Conservation (phyloP, 768 basidiomycete genomes). For the Hericium rajendrae region DNA sequence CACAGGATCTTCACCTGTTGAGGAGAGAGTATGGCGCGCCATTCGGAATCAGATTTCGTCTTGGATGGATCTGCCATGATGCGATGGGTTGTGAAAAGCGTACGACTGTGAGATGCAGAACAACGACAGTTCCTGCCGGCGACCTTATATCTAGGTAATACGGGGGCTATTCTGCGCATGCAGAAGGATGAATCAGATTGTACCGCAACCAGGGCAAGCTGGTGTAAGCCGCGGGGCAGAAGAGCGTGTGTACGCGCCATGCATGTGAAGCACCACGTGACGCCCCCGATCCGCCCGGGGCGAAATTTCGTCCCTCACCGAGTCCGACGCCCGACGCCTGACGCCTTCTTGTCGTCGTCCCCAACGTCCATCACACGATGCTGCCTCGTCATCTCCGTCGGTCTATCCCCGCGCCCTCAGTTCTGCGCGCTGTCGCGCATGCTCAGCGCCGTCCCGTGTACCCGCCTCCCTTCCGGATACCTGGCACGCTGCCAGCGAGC, state of each 20-base stretch:
- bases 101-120: background rate
- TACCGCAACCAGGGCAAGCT: background rate
- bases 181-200: background rate
- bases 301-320: background rate
- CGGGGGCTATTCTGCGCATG: background rate
- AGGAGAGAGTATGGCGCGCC: conserved; percentile 70
- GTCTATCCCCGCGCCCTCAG: conserved; percentile 22
- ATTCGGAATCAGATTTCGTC: conserved; percentile 64
- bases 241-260: background rate
- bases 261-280: background rate
- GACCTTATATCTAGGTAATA: too few relatives aligned
- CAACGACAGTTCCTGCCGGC: too few relatives aligned
- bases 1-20: conserved; percentile 51
- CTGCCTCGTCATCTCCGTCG: conserved; percentile 39
- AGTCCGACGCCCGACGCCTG: background rate
- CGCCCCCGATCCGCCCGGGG: background rate
- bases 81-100: background rate
- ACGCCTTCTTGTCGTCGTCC: background rate
- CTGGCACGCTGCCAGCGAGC: conserved; percentile 15
- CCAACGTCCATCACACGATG: conserved; percentile 22
- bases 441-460: conserved; percentile 12
- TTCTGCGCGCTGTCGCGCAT: conserved; percentile 17
- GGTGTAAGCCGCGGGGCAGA: background rate
- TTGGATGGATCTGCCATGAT: conserved; percentile 19
- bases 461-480: conserved; percentile 14